Conservation (phyloP, 345 rosid species). For the Ceriops zippeliana region DNA sequence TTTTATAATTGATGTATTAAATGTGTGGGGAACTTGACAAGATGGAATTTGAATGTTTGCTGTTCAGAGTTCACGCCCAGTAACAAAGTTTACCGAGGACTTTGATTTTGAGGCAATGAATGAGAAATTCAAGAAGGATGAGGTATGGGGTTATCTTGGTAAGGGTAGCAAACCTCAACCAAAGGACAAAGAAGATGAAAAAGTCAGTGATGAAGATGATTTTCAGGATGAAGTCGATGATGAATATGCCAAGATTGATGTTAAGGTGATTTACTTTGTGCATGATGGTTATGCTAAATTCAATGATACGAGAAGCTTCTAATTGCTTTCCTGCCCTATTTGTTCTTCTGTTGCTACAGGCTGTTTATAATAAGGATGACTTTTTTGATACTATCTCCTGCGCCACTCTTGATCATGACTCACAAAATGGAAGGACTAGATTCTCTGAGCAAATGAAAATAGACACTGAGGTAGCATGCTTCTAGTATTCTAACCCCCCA, state of each 20-base stretch:
- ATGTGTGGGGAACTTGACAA: neutral
- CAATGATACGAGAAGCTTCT: neutral
- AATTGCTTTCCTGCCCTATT: neutral
- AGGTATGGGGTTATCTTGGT: slow-evolving; percentile 95
- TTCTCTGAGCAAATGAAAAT: slow-evolving; percentile 75
- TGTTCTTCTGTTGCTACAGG: slow-evolving; percentile 32
- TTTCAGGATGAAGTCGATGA: slow-evolving; percentile 40
- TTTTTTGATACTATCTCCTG: slow-evolving; percentile 70
- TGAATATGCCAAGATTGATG: slow-evolving; percentile 44
- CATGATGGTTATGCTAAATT: neutral
- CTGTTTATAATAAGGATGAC: slow-evolving; percentile 78
- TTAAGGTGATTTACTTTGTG: slow-evolving; percentile 34
- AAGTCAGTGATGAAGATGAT: slow-evolving; percentile 54
- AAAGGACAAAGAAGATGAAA: slow-evolving; percentile 32
- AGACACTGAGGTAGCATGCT: slow-evolving; percentile 60
- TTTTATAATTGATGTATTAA: neutral
- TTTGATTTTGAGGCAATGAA: slow-evolving; percentile 91
- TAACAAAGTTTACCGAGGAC: slow-evolving; percentile 79
- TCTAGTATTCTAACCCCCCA: neutral
- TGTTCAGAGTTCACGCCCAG: slow-evolving; percentile 45
- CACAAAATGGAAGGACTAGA: slow-evolving; percentile 56
- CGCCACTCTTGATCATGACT: slow-evolving; percentile 39
- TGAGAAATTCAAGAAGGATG: slow-evolving; percentile 93
- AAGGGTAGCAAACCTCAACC: slow-evolving; percentile 44
- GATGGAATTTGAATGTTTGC: neutral